Conservation (phyloP, 2,329 filamentous ascomycete species). For the Tolypocladium guangdongense region DNA sequence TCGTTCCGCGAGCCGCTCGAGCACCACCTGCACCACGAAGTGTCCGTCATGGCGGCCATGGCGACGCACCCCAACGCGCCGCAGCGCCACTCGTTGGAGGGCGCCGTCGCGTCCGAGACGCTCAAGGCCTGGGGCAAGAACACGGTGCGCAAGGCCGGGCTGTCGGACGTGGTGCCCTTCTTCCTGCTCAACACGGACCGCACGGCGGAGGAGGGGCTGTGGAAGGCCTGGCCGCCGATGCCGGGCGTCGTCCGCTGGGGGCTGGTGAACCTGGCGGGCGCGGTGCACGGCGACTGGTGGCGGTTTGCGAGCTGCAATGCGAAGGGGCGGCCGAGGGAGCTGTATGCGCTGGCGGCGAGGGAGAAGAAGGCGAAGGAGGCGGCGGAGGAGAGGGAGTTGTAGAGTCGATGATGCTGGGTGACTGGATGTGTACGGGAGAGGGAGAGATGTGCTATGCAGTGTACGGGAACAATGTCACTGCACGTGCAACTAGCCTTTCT, state of each 20-base stretch:
- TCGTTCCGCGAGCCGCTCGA: conserved; percentile 39
- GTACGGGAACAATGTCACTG: too few relatives aligned
- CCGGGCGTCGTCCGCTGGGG: conserved; percentile 49
- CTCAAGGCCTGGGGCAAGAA: conserved; percentile 54
- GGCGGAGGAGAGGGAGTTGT: conserved; percentile 6
- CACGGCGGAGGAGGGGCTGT: conserved; percentile 46
- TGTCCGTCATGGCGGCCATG: conserved; percentile 38
- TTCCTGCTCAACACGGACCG: conserved; percentile 53
- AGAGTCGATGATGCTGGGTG: background rate
- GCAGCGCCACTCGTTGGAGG: conserved; percentile 30
- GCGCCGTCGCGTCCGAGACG: conserved; percentile 31
- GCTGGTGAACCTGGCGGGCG: conserved; percentile 45
- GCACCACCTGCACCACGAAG: conserved; percentile 45
- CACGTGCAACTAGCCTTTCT: too few relatives aligned
- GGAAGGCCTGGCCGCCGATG: conserved; percentile 55
- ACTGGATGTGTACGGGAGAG: background rate
- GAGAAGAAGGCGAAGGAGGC: background rate
- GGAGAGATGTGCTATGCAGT: too few relatives aligned
- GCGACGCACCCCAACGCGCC: conserved; percentile 40
- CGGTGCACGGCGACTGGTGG: conserved; percentile 48
- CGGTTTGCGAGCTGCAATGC: conserved; percentile 53
- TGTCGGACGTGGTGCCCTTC: conserved; percentile 50
- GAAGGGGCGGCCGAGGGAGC: conserved; percentile 37
- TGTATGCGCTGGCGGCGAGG: conserved; percentile 34
- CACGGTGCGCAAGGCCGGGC: conserved; percentile 50